Evolutionary conservation across 306 rosid species (phyloP).

Genomic region (Gynostemma pentaphyllum): DNA sequence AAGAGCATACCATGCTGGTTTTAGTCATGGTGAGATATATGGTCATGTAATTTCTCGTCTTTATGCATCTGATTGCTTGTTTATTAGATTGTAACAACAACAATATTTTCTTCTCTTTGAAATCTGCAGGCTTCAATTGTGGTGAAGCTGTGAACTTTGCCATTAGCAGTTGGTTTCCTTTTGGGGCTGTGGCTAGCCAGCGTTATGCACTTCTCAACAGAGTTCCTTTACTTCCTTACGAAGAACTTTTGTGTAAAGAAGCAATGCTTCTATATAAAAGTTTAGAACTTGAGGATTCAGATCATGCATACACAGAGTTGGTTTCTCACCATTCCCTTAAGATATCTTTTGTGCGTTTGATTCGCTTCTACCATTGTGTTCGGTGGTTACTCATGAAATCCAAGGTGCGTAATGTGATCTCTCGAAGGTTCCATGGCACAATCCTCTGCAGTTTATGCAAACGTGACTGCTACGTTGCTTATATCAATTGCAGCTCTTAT

Average conservation of each 20-base stretch:
- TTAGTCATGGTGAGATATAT: slow-evolving; percentile 67
- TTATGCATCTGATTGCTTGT: neutral
- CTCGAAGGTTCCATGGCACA: slow-evolving; percentile 46
- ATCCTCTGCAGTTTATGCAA: slow-evolving; percentile 85
- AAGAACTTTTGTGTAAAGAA: slow-evolving; percentile 93
- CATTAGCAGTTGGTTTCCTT: slow-evolving; percentile 85
- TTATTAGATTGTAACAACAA: neutral
- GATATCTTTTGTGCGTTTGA: slow-evolving; percentile 57
- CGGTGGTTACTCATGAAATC: slow-evolving; percentile 74
- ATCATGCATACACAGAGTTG: slow-evolving; percentile 34
- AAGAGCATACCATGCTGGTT: slow-evolving; percentile 92
- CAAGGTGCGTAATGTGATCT: slow-evolving; percentile 34
- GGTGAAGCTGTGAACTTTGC: slow-evolving; percentile 99
- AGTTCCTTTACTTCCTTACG: slow-evolving; percentile 83
- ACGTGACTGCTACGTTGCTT: slow-evolving; percentile 78
- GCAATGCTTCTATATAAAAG: slow-evolving; percentile 56
- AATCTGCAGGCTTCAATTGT: slow-evolving; percentile 75
- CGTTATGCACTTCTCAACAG: slow-evolving; percentile 78
- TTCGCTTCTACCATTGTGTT: slow-evolving; percentile 83
- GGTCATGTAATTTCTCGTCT: neutral
- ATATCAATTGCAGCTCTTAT: slow-evolving; percentile 61
- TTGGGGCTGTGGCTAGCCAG: slow-evolving; percentile 83
- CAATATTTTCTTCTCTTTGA: slow-evolving; percentile 11
- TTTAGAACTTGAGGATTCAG: slow-evolving; percentile 65
- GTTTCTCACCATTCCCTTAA: slow-evolving; percentile 40